These are phyloP conservation scores for Zasmidium cellare DNA, from an alignment of 2,329 filamentous ascomycete species.

Conservation along the genomic window DNA sequence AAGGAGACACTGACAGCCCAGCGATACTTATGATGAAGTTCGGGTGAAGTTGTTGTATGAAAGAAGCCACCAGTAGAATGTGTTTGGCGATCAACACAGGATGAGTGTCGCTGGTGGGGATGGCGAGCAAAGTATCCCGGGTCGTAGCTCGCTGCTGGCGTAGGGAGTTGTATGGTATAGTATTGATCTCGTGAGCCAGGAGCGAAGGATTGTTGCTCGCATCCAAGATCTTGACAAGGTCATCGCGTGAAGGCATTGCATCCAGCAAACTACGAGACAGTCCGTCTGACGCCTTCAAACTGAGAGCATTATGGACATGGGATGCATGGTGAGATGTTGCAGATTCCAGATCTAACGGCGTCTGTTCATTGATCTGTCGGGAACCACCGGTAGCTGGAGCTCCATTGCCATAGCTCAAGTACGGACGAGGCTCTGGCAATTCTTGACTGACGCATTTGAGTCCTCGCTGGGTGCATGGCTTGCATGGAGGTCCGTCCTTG, in stretches of 20 bases:
- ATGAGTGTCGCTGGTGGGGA: not conserved
- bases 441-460: not conserved
- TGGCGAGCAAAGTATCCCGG: not conserved
- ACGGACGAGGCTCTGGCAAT: not conserved
- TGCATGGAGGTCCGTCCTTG: not conserved
- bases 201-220: not conserved
- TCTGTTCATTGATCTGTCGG: not conserved
- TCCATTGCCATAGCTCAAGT: not conserved
- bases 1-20: not conserved
- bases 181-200: not conserved
- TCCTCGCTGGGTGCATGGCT: not conserved
- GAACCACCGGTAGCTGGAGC: not conserved
- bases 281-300: not conserved
- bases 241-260: not conserved
- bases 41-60: not conserved
- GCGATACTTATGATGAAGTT: not conserved
- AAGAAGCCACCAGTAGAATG: not conserved
- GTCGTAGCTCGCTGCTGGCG: not conserved
- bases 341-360: not conserved
- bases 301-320: not conserved
- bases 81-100: not conserved
- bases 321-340: not conserved
- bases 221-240: not conserved
- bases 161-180: not conserved
- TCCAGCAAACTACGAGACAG: not conserved